Percentiles rank a stretch among this genome's conserved stretches.
These are phyloP conservation scores for Yamadazyma sp. DNA, from an alignment of 805 yeast genomes.

Conservation along the genomic window DNA sequence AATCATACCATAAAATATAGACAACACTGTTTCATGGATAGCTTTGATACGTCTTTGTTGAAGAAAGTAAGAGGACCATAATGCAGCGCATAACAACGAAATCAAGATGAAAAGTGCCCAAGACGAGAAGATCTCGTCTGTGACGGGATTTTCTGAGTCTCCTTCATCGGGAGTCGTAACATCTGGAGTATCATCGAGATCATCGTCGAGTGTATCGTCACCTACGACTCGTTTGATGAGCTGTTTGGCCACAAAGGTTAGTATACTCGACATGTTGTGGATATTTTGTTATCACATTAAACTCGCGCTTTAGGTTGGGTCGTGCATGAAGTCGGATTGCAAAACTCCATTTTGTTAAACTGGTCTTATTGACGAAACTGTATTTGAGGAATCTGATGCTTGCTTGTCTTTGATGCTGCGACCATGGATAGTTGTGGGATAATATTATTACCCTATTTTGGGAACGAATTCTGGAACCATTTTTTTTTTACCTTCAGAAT, in stretches of 20 bases:
- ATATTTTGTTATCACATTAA: constrained; percentile 1
- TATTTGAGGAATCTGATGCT: too few relatives aligned
- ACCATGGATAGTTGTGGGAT: too few relatives aligned
- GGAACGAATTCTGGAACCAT: too few relatives aligned
- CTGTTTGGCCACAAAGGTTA: constrained; percentile 25
- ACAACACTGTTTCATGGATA: constrained; percentile 94
- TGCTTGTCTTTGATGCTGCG: too few relatives aligned
- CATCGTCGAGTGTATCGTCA: constrained; percentile 20
- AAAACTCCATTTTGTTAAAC: too few relatives aligned
- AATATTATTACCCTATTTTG: too few relatives aligned
- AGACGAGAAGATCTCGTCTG: constrained; percentile 93
- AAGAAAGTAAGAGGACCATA: constrained; percentile 92
- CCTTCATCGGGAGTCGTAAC: constrained; percentile 48
- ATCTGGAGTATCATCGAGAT: constrained; percentile 40
- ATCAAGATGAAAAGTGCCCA: constrained; percentile 94
- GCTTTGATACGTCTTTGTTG: constrained; percentile 91
- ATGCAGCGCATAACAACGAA: constrained; percentile 76
- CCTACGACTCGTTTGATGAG: constrained; percentile 33
- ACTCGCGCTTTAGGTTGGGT: too few relatives aligned
- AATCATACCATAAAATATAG: constrained; percentile 95
- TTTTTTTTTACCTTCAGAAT: too few relatives aligned
- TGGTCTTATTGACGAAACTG: too few relatives aligned
- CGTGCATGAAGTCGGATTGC: too few relatives aligned
- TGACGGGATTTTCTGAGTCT: constrained; percentile 73
- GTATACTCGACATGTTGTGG: constrained; percentile 27